Conservation (phyloP, 768 basidiomycete species). For the Pisolithus microcarpus region DNA sequence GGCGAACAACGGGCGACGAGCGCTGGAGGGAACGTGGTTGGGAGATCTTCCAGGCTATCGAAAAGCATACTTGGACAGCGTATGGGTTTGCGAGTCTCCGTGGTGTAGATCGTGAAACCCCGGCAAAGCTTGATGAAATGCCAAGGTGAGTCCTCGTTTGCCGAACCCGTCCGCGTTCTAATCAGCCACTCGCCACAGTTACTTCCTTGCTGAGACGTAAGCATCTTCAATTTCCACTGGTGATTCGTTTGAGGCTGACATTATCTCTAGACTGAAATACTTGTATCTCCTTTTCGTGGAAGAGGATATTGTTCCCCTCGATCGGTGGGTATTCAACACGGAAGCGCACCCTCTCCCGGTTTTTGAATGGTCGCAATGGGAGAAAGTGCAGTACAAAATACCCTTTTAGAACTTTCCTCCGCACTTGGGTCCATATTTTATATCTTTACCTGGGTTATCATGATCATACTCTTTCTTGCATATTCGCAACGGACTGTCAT, state of each 20-base stretch:
- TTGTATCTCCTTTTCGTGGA: constrained; percentile 64
- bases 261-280: constrained; percentile 53
- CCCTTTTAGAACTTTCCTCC: neutral
- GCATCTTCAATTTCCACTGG: constrained; percentile 4
- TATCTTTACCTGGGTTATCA: too few species aligned
- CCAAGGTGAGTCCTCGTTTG: constrained; percentile 24
- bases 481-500: too few species aligned
- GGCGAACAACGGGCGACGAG: constrained; percentile 43
- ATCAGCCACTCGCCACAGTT: constrained; percentile 23
- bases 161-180: neutral
- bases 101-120: constrained; percentile 29
- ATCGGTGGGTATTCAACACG: constrained; percentile 58
- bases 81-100: constrained; percentile 41
- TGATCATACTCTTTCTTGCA: too few species aligned
- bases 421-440: too few species aligned
- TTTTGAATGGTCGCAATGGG: constrained; percentile 53
- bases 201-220: constrained; percentile 50
- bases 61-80: constrained; percentile 37
- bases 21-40: constrained; percentile 50
- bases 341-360: constrained; percentile 76
- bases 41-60: constrained; percentile 37
- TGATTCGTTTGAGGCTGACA: neutral
- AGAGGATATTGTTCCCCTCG: constrained; percentile 49
- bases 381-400: constrained; percentile 39
- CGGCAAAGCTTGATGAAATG: constrained; percentile 39